Conservation (phyloP, 164 flowering plant genomes). For the Annona squamosa region DNA sequence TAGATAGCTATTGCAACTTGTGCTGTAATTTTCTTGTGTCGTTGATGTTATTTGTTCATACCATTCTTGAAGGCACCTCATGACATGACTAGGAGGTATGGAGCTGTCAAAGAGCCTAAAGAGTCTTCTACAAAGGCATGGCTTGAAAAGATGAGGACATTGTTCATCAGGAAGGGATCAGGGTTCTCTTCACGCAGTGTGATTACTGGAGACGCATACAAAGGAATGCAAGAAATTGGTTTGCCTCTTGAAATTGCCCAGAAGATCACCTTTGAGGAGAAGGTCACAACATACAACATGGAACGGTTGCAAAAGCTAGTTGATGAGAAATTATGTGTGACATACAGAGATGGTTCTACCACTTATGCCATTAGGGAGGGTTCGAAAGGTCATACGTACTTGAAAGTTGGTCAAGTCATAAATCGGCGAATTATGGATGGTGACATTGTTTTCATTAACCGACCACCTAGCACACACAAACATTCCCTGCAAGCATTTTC, state of each 20-base stretch:
- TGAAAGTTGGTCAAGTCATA: conserved; percentile 72
- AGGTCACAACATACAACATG: conserved; percentile 57
- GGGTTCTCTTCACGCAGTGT: conserved; percentile 94
- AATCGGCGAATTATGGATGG: conserved; percentile 86
- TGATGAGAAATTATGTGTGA: conserved; percentile 63
- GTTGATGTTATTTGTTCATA: conserved; percentile 3
- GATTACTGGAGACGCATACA: conserved; percentile 85
- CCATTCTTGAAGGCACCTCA: conserved; percentile 38
- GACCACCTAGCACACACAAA: conserved; percentile 96
- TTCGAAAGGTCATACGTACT: conserved; percentile 66
- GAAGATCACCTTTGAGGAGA: conserved; percentile 86
- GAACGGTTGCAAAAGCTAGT: conserved; percentile 57
- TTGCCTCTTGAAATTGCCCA: conserved; percentile 80
- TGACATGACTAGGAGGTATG: conserved; percentile 39
- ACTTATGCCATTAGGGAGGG: conserved; percentile 76
- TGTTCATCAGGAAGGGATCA: conserved; percentile 84
- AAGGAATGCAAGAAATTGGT: conserved; percentile 65
- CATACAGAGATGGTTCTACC: conserved; percentile 60
- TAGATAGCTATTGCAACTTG: background rate
- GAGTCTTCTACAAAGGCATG: conserved; percentile 68
- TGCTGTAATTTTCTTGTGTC: conserved; percentile 1
- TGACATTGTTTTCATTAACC: conserved; percentile 77
- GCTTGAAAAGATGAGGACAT: conserved; percentile 84
- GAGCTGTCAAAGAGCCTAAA: conserved; percentile 36
- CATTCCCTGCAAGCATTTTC: conserved; percentile 87